Percentiles rank a stretch among this genome's conserved stretches.
Conservation (phyloP, 352 stramenopile species). For the Globisporangium spiculum region DNA sequence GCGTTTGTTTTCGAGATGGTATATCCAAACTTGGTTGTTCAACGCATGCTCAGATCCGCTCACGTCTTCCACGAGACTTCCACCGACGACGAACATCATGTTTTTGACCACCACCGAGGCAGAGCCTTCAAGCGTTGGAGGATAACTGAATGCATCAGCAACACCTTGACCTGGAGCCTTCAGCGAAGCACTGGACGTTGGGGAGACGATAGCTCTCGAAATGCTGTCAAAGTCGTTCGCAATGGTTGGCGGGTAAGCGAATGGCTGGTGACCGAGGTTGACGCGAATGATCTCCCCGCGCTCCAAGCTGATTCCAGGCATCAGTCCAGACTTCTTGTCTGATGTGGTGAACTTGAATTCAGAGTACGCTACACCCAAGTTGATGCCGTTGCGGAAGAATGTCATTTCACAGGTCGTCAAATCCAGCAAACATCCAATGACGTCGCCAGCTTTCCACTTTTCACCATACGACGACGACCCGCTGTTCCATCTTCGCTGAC, state of each 20-base stretch:
- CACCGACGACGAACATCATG: slow-evolving; percentile 77
- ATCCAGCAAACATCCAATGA: slow-evolving; percentile 90
- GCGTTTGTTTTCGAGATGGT: slow-evolving; percentile 38
- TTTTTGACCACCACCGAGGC: slow-evolving; percentile 56
- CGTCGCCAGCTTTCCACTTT: slow-evolving; percentile 89
- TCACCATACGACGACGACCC: slow-evolving; percentile 86
- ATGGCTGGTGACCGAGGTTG: slow-evolving; percentile 80
- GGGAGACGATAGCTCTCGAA: slow-evolving; percentile 44
- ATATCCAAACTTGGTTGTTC: slow-evolving; percentile 61
- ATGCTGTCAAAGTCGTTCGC: slow-evolving; percentile 66
- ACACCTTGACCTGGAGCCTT: slow-evolving; percentile 20
- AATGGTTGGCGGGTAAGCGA: slow-evolving; percentile 65
- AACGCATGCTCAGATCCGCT: slow-evolving; percentile 2
- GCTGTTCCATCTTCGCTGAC: slow-evolving; percentile 90
- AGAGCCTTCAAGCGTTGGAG: slow-evolving; percentile 45
- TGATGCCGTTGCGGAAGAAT: slow-evolving; percentile 88
- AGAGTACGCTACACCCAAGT: slow-evolving; percentile 74
- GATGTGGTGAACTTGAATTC: slow-evolving; percentile 48
- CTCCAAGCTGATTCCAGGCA: slow-evolving; percentile 86
- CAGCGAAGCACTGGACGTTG: slow-evolving; percentile 38
- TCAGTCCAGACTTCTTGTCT: slow-evolving; percentile 64
- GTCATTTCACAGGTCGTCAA: slow-evolving; percentile 77
- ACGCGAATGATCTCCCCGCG: slow-evolving; percentile 85
- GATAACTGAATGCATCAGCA: slow-evolving; percentile 10
- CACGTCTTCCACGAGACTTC: slow-evolving; percentile 25